Evolutionary conservation across 2,329 filamentous ascomycete species (phyloP).

Genomic region (Cladophialophora immunda): DNA sequence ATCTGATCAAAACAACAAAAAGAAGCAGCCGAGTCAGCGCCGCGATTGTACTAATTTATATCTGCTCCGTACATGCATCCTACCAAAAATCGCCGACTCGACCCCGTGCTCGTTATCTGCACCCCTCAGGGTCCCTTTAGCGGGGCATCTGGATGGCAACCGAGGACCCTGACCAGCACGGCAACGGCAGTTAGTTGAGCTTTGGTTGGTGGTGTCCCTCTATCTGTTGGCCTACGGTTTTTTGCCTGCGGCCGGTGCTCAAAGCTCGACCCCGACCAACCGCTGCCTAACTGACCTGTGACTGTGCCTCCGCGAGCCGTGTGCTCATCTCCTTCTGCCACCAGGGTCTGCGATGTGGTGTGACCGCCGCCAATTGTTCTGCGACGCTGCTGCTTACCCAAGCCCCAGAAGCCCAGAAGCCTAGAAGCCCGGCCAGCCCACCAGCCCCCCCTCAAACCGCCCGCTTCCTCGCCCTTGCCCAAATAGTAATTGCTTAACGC

Average conservation of each 20-base stretch:
- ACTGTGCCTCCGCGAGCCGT: background rate
- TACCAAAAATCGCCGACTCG: background rate
- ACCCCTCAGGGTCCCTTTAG: conserved; percentile 5
- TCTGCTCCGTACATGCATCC: background rate
- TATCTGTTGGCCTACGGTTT: background rate
- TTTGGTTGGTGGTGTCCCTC: background rate
- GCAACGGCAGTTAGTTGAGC: background rate
- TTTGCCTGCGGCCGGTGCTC: background rate
- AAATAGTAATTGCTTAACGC: conserved; percentile 18
- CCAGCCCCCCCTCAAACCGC: conserved; percentile 13
- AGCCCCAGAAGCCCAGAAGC: background rate
- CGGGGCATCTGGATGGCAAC: background rate
- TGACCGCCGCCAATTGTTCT: conserved; percentile 1
- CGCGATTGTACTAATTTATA: background rate
- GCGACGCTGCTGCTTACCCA: conserved; percentile 2
- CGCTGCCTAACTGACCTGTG: background rate
- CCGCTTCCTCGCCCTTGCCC: conserved; percentile 8
- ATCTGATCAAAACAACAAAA: background rate
- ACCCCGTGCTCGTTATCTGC: background rate
- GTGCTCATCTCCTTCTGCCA: background rate
- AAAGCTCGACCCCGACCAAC: background rate
- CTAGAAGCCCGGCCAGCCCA: background rate
- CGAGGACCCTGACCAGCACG: background rate
- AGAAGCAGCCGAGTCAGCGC: background rate
- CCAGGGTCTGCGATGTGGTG: background rate